Base-by-base conservation (phyloP, 1,284 basidiomycete species). In the Ustilago shanxiensis region DNA sequence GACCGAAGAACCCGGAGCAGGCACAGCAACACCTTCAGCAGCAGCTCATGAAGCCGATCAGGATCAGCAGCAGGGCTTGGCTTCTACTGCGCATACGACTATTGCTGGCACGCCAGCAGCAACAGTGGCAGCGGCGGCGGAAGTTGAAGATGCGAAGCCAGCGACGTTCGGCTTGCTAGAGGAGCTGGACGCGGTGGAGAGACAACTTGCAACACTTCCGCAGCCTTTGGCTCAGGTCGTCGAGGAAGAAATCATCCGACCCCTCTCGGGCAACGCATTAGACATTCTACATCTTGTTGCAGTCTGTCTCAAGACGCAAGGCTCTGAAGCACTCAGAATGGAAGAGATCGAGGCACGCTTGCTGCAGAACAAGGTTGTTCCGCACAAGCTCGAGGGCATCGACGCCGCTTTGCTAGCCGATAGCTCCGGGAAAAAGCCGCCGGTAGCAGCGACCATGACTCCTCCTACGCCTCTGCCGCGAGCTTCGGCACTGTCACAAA, bases 201-300 rank as follows among this genome's bases (percentile, higher is more conserved):
- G 28, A n/a, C 44, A 67, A 53, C 58, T 76, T 22, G 49, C 41
- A 16, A 65, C 73, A 11, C 24, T 77, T 37, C 60, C 55, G 0
- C 45, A 57, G 26, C 47, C 58, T 11, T 51, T 77, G 2, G 69
- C 74, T 16, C 35, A 77, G 20, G 47, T 68, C 55, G 69, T 77
- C 13, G 69, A 77, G 49, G 69, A 77, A 28, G 66, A 72, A 44
- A 33, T 77, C 7, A 49, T 77, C 41, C 66, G 62, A 54, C 74
- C 69, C 22, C 39, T 77, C 55, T 72, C 66, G 4, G 66, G 74
- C 16, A 60, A 65, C 31, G 53, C 66, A 11, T 51, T 77, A 28
- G 74, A 77, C 47, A 20, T 77, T 8, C 62, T 77, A 18, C 69
- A 72, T 39, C 66, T 77, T 6, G 69, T 77, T 9, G 68, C 73